phyloP scores from a whole-genome alignment of 495 filamentous ascomycete genomes.

The Aspergillus leporis region DNA sequence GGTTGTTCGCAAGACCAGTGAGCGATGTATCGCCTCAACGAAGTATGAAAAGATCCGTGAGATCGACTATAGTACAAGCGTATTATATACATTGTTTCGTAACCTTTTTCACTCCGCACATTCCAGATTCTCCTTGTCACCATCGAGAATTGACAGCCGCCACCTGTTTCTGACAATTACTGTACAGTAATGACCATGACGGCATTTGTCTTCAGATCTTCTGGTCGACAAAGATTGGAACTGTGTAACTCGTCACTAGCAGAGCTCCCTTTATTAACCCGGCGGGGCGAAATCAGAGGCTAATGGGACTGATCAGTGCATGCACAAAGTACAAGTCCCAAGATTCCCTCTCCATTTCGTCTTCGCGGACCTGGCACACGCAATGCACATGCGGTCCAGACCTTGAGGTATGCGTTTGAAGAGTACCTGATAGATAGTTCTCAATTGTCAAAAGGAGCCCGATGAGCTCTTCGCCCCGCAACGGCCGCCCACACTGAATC shows the following conservation, averaged over 20 bases:
- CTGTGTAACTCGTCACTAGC: background rate
- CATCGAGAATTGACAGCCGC: background rate
- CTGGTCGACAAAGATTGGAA: background rate
- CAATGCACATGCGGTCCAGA: background rate
- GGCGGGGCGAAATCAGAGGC: background rate
- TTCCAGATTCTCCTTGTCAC: background rate
- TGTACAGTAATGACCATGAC: background rate
- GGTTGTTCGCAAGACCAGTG: background rate
- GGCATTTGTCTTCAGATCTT: background rate
- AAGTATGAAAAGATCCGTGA: background rate
- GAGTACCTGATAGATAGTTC: background rate
- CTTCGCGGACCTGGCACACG: background rate
- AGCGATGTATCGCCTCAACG: background rate
- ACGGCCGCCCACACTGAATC: background rate
- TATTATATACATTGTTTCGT: conserved; percentile 2
- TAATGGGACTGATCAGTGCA: background rate
- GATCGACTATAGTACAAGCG: background rate
- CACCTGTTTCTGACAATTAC: background rate
- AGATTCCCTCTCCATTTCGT: background rate
- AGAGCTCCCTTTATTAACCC: background rate
- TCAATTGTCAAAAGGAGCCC: background rate
- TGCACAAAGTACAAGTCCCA: background rate
- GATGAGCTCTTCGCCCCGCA: background rate
- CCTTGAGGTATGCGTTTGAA: background rate
- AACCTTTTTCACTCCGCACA: background rate